Conservation (phyloP, 345 rosid species). For the Salix exigua region DNA sequence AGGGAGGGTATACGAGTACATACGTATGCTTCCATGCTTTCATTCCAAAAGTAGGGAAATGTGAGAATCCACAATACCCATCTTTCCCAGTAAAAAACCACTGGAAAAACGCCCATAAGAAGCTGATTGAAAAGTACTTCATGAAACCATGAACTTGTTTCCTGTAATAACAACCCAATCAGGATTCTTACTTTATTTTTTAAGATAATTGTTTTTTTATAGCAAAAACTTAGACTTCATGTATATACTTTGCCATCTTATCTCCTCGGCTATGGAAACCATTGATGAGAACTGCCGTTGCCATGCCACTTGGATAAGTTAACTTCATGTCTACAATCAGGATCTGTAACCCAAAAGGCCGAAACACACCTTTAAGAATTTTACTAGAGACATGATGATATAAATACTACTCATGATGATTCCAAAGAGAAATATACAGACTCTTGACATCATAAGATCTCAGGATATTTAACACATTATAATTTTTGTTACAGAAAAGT, state of each 20-base stretch:
- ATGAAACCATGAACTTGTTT: slow-evolving; percentile 68
- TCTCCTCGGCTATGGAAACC: slow-evolving; percentile 88
- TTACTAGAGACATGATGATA: too few relatives aligned
- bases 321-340: slow-evolving; percentile 81
- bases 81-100: slow-evolving; percentile 75
- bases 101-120: slow-evolving; percentile 88
- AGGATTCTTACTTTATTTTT: too few relatives aligned
- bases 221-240: not conserved
- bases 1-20: not conserved
- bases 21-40: slow-evolving; percentile 89
- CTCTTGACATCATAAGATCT: not conserved
- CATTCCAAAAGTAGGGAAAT: slow-evolving; percentile 84
- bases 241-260: slow-evolving; percentile 55
- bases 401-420: too few relatives aligned
- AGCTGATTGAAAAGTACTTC: slow-evolving; percentile 69
- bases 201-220: too few relatives aligned
- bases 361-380: not conserved
- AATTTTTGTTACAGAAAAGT: too few relatives aligned
- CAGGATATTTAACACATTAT: too few relatives aligned
- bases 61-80: slow-evolving; percentile 59
- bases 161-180: slow-evolving; percentile 39
- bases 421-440: not conserved
- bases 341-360: slow-evolving; percentile 34
- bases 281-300: slow-evolving; percentile 93
- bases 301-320: slow-evolving; percentile 87